Conservation (phyloP, 2,329 filamentous ascomycete genomes). For the Pseudocercospora fuligena region DNA sequence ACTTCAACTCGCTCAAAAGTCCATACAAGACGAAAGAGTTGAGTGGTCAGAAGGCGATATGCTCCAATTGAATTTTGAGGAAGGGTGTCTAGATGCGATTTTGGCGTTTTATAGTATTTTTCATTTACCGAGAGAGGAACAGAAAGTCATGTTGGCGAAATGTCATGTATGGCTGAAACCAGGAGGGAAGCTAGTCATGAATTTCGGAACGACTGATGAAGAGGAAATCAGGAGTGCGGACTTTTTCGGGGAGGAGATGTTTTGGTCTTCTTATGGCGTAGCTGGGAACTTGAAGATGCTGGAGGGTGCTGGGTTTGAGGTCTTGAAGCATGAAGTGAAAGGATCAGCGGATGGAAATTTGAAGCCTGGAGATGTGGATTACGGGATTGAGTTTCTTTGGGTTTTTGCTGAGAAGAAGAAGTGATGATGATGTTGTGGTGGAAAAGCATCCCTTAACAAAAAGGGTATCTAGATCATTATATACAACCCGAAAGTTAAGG, state of each 20-base stretch:
- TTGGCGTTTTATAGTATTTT: constrained; percentile 34
- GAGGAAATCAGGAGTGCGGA: constrained; percentile 25
- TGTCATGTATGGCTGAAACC: constrained; percentile 31
- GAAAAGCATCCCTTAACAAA: not conserved
- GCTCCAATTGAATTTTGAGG: constrained; percentile 29
- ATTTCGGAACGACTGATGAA: constrained; percentile 32
- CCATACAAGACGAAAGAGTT: not conserved
- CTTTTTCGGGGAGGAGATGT: constrained; percentile 35
- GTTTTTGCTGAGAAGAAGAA: constrained; percentile 27
- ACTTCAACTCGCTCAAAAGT: constrained; percentile 26
- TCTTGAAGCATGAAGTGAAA: constrained; percentile 24
- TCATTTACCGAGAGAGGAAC: constrained; percentile 35
- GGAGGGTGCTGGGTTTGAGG: constrained; percentile 43
- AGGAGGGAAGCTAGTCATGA: constrained; percentile 30
- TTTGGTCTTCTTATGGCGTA: constrained; percentile 38
- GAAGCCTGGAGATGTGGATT: constrained; percentile 30
- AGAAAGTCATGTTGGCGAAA: constrained; percentile 28
- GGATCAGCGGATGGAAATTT: constrained; percentile 29
- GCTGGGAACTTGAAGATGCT: constrained; percentile 45
- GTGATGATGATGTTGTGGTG: not conserved
- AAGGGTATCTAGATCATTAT: not conserved
- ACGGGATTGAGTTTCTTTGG: constrained; percentile 37
- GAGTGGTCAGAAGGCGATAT: constrained; percentile 30
- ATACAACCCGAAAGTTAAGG: not conserved
- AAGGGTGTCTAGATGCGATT: constrained; percentile 27